These are phyloP conservation scores for Chalciporus piperatus DNA, from an alignment of 768 basidiomycete species.

Conservation along the genomic window DNA sequence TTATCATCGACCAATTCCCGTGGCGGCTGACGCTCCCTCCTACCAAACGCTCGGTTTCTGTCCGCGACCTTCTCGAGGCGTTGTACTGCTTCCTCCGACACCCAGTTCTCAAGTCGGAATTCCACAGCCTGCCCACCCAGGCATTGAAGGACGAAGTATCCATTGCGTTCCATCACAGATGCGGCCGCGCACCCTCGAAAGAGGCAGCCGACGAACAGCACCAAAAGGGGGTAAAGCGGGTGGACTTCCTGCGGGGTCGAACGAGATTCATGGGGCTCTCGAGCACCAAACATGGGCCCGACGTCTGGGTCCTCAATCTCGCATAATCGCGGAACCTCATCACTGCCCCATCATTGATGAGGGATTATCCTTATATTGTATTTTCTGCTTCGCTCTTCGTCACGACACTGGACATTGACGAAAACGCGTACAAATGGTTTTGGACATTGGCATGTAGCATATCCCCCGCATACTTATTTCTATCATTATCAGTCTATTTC, in stretches of 20 bases:
- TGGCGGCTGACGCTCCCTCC: constrained; percentile 34
- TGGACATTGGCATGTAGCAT: constrained; percentile 24
- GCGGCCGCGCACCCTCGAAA: constrained; percentile 30
- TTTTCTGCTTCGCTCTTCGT: background rate
- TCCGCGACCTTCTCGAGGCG: constrained; percentile 49
- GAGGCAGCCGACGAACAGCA: constrained; percentile 38
- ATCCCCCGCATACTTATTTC: constrained; percentile 9
- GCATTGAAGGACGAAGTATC: constrained; percentile 36
- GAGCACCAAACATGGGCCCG: constrained; percentile 34
- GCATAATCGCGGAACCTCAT: constrained; percentile 11
- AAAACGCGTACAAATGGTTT: constrained; percentile 19
- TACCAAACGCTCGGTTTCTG: constrained; percentile 30
- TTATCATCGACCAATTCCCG: constrained; percentile 32
- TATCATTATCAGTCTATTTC: constrained; percentile 25
- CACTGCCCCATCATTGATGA: background rate
- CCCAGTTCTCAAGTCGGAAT: constrained; percentile 41
- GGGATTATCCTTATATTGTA: constrained; percentile 26
- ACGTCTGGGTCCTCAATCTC: constrained; percentile 36
- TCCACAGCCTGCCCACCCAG: constrained; percentile 31
- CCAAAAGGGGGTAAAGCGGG: constrained; percentile 47
- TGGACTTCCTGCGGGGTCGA: constrained; percentile 50
- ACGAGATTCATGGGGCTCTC: constrained; percentile 48
- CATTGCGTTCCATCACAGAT: constrained; percentile 43
- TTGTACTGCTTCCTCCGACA: constrained; percentile 44
- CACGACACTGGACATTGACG: constrained; percentile 9